Evolutionary conservation across 2,329 filamentous ascomycete genomes (phyloP).

Genomic region (Sporothrix curviconia): DNA sequence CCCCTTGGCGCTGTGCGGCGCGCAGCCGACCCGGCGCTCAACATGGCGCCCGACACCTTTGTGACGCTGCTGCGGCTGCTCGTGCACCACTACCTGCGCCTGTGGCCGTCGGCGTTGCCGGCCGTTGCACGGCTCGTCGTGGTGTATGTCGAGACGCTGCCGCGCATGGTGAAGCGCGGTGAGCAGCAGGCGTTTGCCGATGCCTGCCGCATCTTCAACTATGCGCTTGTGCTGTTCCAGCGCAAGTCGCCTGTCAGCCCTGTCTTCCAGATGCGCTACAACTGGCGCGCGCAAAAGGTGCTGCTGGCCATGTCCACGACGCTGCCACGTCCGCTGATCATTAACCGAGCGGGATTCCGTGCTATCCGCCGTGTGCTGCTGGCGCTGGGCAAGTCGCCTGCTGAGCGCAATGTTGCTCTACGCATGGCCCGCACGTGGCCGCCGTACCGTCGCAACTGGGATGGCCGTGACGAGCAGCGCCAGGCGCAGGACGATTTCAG

Average conservation of each 20-base stretch:
- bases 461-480: conserved; percentile 53
- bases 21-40: conserved; percentile 19
- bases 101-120: conserved; percentile 27
- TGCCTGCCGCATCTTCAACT: conserved; percentile 36
- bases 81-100: conserved; percentile 23
- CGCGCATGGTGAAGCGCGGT: conserved; percentile 10
- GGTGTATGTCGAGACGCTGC: conserved; percentile 22
- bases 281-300: conserved; percentile 52
- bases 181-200: conserved; percentile 21
- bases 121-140: conserved; percentile 25
- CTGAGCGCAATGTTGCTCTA: conserved; percentile 42
- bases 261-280: conserved; percentile 35
- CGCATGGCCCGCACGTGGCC: conserved; percentile 52
- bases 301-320: conserved; percentile 46
- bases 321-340: conserved; percentile 42
- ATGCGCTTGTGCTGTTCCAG: conserved; percentile 32
- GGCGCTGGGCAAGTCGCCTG: conserved; percentile 45
- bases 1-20: conserved; percentile 18
- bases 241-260: conserved; percentile 28
- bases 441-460: conserved; percentile 50
- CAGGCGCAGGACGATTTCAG: conserved; percentile 47
- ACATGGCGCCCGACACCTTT: conserved; percentile 24
- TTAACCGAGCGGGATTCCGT: conserved; percentile 45
- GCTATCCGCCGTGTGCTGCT: conserved; percentile 49
- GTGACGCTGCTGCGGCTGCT: conserved; percentile 23